These are phyloP conservation scores for Phaeotremella skinneri DNA, from an alignment of 768 basidiomycete genomes.

Conservation along the genomic window DNA sequence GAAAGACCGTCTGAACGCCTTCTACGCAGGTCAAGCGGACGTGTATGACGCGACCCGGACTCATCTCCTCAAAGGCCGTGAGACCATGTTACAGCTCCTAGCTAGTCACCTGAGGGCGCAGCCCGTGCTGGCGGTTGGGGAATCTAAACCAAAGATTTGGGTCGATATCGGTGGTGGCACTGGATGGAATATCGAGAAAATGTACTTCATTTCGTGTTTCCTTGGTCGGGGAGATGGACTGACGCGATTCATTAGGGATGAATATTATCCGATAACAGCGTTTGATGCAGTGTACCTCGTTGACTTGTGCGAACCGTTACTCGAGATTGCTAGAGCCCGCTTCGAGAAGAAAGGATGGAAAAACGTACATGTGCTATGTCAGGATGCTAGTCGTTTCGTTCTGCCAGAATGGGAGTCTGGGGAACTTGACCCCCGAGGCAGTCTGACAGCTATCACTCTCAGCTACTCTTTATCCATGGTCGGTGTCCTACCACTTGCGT, in stretches of 20 bases:
- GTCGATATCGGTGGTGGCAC: slow-evolving; percentile 77
- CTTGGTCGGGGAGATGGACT: not conserved
- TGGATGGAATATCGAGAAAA: slow-evolving; percentile 70
- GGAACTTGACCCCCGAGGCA: slow-evolving; percentile 59
- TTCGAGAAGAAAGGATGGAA: slow-evolving; percentile 68
- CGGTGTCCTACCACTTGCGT: slow-evolving; percentile 17
- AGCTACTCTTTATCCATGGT: slow-evolving; percentile 56
- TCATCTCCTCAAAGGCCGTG: slow-evolving; percentile 64
- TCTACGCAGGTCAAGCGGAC: slow-evolving; percentile 68
- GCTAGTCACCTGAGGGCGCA: slow-evolving; percentile 63
- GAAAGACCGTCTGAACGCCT: slow-evolving; percentile 53
- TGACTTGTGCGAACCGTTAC: slow-evolving; percentile 69
- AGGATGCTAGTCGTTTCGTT: slow-evolving; percentile 67
- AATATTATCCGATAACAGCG: slow-evolving; percentile 59
- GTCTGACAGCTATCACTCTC: slow-evolving; percentile 56
- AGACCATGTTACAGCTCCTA: slow-evolving; percentile 69
- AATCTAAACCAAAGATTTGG: slow-evolving; percentile 63
- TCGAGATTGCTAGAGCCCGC: slow-evolving; percentile 67
- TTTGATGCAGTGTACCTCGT: slow-evolving; percentile 71
- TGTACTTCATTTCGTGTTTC: slow-evolving; percentile 42
- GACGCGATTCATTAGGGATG: slow-evolving; percentile 49
- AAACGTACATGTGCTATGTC: slow-evolving; percentile 68
- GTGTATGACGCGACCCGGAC: slow-evolving; percentile 70
- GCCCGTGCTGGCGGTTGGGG: slow-evolving; percentile 34
- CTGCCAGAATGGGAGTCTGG: slow-evolving; percentile 63